Base-by-base conservation (phyloP, 2,329 filamentous ascomycete genomes). In the Penicillium oxalicum region DNA sequence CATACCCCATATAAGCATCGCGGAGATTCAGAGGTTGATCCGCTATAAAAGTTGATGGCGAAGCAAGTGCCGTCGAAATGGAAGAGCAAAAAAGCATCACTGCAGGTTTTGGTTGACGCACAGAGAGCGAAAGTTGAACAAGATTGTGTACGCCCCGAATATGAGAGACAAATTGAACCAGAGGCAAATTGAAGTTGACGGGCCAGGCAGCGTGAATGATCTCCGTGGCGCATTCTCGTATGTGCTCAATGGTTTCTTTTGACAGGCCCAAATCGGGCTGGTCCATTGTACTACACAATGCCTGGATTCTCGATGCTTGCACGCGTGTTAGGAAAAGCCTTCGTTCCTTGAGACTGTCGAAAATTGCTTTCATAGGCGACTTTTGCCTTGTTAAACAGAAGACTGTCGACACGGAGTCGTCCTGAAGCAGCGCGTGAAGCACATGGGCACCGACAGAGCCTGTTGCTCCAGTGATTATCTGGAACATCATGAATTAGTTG, bases 201-300 rank as follows among this genome's bases (percentile, higher is more conserved):
- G 75, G 73, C 77, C 77, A 80, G 12, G 77, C 77, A 2, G 75
- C 67, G 57, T 80, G 77, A 41, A 79, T 70, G 38, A 80, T 72
- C 9, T 70, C 63, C 3, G 74, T 73, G 1, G 70, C 67, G 40
- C 71, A 63, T 24, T 59, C 45, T 4, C 67, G 68, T 44, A 79
- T 66, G 27, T 64, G 48, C 3, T 58, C 39, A 48, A 76, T 71
- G n/a, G 62, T 58, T 4, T 58, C 50, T 9, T 61, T 41, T 24
- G 60, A 53, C 1, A 79, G 57, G 3, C 76, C 75, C 2, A 79
- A 67, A 4, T 61, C 53, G 2, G 65, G 51, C 27, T 74, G 60
- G 32, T 71, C 65, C 8, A 79, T 65, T 25, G 60, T 54, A 29
- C 70, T 64, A 50, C 58, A 66, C 7, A 74, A 49, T 0, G 77